Conservation (phyloP, 75 land plant genomes). For the Pinus tabuliformis region DNA sequence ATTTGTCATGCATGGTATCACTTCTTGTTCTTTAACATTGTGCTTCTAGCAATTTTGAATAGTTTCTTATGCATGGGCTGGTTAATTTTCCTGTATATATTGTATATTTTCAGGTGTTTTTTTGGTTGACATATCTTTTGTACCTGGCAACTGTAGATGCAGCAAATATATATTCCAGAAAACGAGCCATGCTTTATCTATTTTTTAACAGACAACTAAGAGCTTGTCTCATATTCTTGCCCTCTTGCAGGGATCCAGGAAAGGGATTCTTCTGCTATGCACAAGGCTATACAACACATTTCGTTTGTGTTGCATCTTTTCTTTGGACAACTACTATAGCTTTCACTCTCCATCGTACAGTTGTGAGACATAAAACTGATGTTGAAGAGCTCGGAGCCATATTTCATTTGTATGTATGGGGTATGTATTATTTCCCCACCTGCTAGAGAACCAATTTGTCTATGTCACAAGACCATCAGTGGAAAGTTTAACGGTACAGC, state of each 20-base stretch:
- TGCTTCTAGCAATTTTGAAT: too few relatives aligned
- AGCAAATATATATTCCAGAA: background rate
- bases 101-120: too few relatives aligned
- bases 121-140: too few relatives aligned
- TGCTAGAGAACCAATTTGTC: background rate
- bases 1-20: too few relatives aligned
- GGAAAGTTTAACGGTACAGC: background rate
- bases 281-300: constrained; percentile 89
- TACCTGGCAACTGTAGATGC: background rate
- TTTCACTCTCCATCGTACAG: constrained; percentile 95
- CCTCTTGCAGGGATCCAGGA: constrained; percentile 74
- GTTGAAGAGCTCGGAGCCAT: constrained; percentile 87
- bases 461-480: background rate
- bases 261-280: constrained; percentile 78
- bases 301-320: constrained; percentile 96
- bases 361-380: constrained; percentile 93
- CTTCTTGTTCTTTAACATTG: too few relatives aligned
- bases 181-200: background rate
- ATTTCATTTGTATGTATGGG: constrained; percentile 97
- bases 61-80: too few relatives aligned
- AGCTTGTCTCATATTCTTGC: constrained; percentile 3
- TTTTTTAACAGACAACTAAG: background rate
- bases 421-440: constrained; percentile 36
- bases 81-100: too few relatives aligned
- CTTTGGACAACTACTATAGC: constrained; percentile 96